These are phyloP conservation scores for Leccinum broughii DNA, from an alignment of 768 basidiomycete genomes.

Conservation along the genomic window DNA sequence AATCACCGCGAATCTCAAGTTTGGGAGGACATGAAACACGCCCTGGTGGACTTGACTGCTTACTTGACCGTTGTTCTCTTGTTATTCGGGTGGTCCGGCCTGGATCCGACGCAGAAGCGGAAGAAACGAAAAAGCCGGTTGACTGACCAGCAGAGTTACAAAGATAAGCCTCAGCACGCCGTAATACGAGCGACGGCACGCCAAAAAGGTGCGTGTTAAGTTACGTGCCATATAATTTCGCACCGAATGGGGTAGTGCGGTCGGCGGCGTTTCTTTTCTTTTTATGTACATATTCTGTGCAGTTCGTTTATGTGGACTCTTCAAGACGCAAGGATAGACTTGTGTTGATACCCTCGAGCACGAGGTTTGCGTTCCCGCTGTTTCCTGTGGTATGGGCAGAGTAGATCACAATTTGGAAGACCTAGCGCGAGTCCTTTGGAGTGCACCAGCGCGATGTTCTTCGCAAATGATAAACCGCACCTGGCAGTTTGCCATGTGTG, in stretches of 20 bases:
- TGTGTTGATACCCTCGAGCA: background rate
- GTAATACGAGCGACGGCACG: background rate
- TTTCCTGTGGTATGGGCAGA: background rate
- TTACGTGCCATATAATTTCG: background rate
- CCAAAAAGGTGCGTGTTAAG: background rate
- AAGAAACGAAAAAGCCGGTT: background rate
- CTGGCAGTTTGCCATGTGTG: background rate
- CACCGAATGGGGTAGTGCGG: background rate
- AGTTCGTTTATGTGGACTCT: background rate
- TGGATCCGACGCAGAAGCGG: background rate
- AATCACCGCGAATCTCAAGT: background rate
- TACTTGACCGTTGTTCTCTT: background rate
- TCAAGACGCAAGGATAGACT: background rate
- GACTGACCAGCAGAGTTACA: background rate
- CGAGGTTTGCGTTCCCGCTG: background rate
- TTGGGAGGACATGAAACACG: background rate
- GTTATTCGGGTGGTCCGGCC: background rate
- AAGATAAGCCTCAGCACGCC: background rate
- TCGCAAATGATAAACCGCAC: background rate
- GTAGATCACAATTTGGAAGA: background rate
- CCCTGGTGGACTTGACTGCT: background rate
- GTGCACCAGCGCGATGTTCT: background rate
- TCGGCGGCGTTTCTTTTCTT: background rate
- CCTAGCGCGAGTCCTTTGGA: background rate
- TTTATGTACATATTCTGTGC: background rate